phyloP scores from a whole-genome alignment of 306 rosid genomes.

The Trifolium pratense region DNA sequence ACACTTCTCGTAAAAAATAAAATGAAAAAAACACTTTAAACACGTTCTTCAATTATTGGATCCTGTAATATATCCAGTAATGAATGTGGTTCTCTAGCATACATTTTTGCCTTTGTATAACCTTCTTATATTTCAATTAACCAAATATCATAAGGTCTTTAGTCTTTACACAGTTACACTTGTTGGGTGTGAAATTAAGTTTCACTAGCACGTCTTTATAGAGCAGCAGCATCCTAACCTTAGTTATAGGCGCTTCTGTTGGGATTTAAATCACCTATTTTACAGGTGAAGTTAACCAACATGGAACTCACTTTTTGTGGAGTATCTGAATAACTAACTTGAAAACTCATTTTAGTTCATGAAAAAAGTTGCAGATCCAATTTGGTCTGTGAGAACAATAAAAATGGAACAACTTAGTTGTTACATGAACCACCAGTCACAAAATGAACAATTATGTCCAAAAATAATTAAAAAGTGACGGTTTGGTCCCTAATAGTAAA shows the following conservation, averaged over 20 bases:
- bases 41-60: constrained; percentile 38
- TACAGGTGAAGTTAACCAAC: constrained; percentile 9
- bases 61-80: constrained; percentile 3
- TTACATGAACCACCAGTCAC: too few species aligned
- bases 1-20: background rate
- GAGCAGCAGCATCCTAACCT: constrained; percentile 5
- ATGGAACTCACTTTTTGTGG: background rate
- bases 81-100: constrained; percentile 3
- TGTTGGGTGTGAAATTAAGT: background rate
- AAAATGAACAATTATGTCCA: too few species aligned
- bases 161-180: background rate
- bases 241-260: background rate
- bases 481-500: too few species aligned
- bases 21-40: background rate
- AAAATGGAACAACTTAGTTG: too few species aligned
- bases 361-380: too few species aligned
- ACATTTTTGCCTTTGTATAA: background rate
- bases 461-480: too few species aligned
- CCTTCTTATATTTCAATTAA: background rate
- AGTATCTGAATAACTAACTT: background rate
- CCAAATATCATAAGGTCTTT: background rate
- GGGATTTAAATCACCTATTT: constrained; percentile 2
- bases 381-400: too few species aligned
- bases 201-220: background rate
- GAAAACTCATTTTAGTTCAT: too few species aligned